phyloP scores from a whole-genome alignment of 1,139 yeast genomes.

The Debaryomyces sp. region DNA sequence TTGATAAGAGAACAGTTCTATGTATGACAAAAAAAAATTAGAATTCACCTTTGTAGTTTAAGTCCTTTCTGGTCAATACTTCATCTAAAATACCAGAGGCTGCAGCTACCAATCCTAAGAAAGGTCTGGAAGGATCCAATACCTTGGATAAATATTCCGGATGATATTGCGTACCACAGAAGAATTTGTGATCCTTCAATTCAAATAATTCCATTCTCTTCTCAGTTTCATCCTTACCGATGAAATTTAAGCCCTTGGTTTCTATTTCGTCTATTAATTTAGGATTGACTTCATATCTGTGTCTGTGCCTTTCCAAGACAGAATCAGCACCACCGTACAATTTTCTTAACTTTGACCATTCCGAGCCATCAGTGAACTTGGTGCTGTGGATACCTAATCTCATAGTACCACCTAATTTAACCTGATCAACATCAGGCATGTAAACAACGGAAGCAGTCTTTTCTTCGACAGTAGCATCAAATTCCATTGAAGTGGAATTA shows the following conservation, averaged over 20 bases:
- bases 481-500: constrained; percentile 83
- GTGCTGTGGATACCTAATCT: constrained; percentile 94
- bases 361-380: constrained; percentile 68
- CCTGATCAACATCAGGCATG: constrained; percentile 98
- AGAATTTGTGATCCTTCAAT: constrained; percentile 79
- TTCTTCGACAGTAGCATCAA: constrained; percentile 63
- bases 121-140: constrained; percentile 94
- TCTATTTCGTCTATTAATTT: constrained; percentile 71
- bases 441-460: constrained; percentile 82
- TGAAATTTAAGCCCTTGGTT: constrained; percentile 76
- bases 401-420: constrained; percentile 98
- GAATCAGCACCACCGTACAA: constrained; percentile 73
- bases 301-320: constrained; percentile 96
- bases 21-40: constrained; percentile 17
- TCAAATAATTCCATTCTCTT: constrained; percentile 95
- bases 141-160: constrained; percentile 98
- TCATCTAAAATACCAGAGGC: constrained; percentile 76
- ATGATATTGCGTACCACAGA: constrained; percentile 95
- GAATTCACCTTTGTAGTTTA: constrained; percentile 50
- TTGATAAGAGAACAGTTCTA: neutral
- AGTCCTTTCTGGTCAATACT: constrained; percentile 50
- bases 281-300: constrained; percentile 96
- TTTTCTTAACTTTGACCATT: constrained; percentile 73
- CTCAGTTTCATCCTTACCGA: constrained; percentile 90
- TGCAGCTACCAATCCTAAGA: no score